A percentile compares a stretch with the other conserved stretches of the same genome.
These are phyloP conservation scores for Yarrowia porcina DNA, from an alignment of 805 yeast genomes.

Conservation along the genomic window DNA sequence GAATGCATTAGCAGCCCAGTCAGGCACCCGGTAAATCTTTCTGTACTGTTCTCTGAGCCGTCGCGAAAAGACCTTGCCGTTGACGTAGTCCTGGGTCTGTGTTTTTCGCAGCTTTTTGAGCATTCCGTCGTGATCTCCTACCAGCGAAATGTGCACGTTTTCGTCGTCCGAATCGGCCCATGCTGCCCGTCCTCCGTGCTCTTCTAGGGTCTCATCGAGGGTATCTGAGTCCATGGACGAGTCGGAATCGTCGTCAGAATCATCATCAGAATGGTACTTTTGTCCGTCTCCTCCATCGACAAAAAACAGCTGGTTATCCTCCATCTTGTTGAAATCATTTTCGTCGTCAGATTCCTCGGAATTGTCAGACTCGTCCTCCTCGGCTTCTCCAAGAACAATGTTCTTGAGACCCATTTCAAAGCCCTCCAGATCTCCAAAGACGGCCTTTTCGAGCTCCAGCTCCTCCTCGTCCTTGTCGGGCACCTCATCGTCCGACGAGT, in stretches of 20 bases:
- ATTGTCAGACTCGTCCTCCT: slow-evolving; percentile 36
- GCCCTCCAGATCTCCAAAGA: slow-evolving; percentile 83
- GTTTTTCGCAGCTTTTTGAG: slow-evolving; percentile 67
- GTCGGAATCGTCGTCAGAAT: slow-evolving; percentile 38
- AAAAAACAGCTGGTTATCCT: slow-evolving; percentile 53
- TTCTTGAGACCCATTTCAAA: slow-evolving; percentile 62
- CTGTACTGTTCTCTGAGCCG: slow-evolving; percentile 71
- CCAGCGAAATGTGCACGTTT: slow-evolving; percentile 56
- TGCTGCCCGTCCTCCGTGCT: slow-evolving; percentile 45
- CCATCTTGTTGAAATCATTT: slow-evolving; percentile 38
- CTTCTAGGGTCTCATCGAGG: slow-evolving; percentile 36
- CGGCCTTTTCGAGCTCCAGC: slow-evolving; percentile 68
- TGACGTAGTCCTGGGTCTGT: slow-evolving; percentile 51
- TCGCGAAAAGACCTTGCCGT: slow-evolving; percentile 57
- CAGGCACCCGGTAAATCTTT: slow-evolving; percentile 75
- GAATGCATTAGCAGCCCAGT: slow-evolving; percentile 58
- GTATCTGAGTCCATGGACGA: slow-evolving; percentile 43
- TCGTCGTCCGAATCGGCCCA: slow-evolving; percentile 97
- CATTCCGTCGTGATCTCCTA: slow-evolving; percentile 48
- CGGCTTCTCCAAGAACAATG: slow-evolving; percentile 47
- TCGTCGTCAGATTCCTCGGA: slow-evolving; percentile 38
- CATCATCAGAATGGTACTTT: slow-evolving; percentile 32
- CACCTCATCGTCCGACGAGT: slow-evolving; percentile 33
- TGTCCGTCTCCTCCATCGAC: slow-evolving; percentile 44
- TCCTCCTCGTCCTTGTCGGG: slow-evolving; percentile 88